Base-by-base conservation (phyloP, 306 rosid species). In the Lablab purpureus region DNA sequence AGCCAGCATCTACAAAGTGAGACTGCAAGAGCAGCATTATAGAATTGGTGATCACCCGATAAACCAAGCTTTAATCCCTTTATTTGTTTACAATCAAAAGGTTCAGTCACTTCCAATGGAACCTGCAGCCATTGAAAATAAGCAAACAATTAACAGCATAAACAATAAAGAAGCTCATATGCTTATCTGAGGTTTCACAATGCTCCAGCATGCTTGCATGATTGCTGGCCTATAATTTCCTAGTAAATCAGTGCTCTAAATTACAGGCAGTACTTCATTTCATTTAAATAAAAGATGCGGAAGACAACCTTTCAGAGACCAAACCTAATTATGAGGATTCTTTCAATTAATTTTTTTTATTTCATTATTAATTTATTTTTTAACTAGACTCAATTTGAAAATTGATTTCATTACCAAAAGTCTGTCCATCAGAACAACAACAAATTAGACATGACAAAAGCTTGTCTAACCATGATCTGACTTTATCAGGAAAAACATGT, bases 1-100 rank as follows among this genome's bases (percentile, higher is more conserved):
- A 88, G 97, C 97, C 97, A 92, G 81, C 92, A 88, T 83, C 83
- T 88, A 71, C 86, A 90, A 25, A 92, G 95, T 71, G 97, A 86
- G 71, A 90, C 88, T 47, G 93, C 92, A 69, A 92, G 97, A 84
- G 95, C 90, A 71, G 94, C 94, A 77, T 90, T 92, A 69, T 83
- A 68, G 63, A 74, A 73, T 76, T 92, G 95, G 82, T 90, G 95
- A 87, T 90, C 95, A 72, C 97, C 93, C 46, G 87, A 85, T 80
- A 92, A 85, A 76, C 87, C 50, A 50, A 92, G 92, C 86, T 86
- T 81, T 37, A 76, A 84, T 77, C 95, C 95, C 68, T 82, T 80
- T 75, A 90, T 40, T 70, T 74, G 80, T 70, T 82, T 82, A 63
- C 41, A 43, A 80, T 90, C 92, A 51, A 80, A 80, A 72, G 92